These are phyloP conservation scores for Daldinia vernicosa DNA, from an alignment of 495 filamentous ascomycete genomes.

Conservation along the genomic window DNA sequence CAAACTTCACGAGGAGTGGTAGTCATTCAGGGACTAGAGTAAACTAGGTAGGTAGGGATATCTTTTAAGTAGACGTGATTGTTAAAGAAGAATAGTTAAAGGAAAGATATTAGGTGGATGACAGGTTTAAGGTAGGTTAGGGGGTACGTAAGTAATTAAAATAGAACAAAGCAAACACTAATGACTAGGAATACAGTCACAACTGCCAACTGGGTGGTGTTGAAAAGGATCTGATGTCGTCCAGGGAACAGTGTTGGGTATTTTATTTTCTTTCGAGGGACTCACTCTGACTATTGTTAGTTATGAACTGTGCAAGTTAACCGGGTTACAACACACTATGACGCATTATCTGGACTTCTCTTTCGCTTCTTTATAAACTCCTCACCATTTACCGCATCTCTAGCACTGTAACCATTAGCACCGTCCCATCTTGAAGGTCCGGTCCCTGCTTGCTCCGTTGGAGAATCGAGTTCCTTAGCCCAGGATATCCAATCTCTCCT, in stretches of 20 bases:
- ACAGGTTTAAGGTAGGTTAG: background rate
- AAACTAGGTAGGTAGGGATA: background rate
- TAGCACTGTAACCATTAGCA: slow-evolving; percentile 6
- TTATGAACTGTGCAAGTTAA: background rate
- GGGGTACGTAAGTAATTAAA: background rate
- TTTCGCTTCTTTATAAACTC: slow-evolving; percentile 16
- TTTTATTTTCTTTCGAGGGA: background rate
- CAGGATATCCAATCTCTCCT: slow-evolving; percentile 74
- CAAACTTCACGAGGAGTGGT: too few relatives aligned
- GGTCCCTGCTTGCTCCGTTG: slow-evolving; percentile 4
- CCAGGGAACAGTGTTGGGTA: background rate
- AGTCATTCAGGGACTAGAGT: background rate
- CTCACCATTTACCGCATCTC: background rate
- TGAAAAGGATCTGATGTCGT: background rate
- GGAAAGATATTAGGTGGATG: background rate
- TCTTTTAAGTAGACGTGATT: background rate
- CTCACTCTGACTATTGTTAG: background rate
- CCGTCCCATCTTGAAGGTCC: slow-evolving; percentile 12
- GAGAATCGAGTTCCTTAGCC: slow-evolving; percentile 64
- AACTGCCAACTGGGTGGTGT: background rate
- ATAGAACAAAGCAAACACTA: background rate
- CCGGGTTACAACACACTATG: background rate
- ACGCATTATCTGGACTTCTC: slow-evolving; percentile 1
- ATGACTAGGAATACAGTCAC: background rate
- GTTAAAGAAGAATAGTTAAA: background rate